Evolutionary conservation across 1,284 basidiomycete species (phyloP).

Genomic region (Phylloporus gajari): DNA sequence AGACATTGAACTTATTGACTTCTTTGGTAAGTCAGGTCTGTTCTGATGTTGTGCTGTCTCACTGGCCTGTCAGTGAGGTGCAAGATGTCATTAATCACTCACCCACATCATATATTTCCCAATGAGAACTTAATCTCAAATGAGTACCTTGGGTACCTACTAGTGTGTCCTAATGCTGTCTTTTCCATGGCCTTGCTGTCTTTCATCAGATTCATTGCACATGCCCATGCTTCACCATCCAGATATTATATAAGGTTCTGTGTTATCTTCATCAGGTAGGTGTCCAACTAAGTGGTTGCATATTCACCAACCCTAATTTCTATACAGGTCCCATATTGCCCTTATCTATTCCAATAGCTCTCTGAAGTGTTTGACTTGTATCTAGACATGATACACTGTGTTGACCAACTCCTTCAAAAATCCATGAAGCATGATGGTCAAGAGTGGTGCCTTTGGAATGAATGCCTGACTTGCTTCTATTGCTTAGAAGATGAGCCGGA

Average conservation of each 20-base stretch:
- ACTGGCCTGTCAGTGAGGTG: background rate
- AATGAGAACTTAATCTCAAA: background rate
- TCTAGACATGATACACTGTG: background rate
- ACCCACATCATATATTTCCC: background rate
- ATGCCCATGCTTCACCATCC: background rate
- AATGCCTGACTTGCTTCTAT: constrained; percentile 1
- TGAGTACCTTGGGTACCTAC: background rate
- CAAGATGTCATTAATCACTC: background rate
- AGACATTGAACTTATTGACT: background rate
- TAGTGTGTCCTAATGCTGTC: background rate
- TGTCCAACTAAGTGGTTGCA: background rate
- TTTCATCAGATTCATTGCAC: background rate
- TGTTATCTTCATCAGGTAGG: background rate
- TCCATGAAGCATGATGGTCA: background rate
- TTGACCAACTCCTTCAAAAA: background rate
- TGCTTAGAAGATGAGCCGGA: background rate
- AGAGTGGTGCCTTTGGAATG: background rate
- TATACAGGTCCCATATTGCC: background rate
- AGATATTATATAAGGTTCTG: background rate
- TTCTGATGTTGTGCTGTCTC: background rate
- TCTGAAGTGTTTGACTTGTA: background rate
- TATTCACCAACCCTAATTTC: too few relatives aligned
- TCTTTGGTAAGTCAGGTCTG: background rate
- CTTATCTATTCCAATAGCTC: too few relatives aligned
- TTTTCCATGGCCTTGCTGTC: background rate